Evolutionary conservation across 257 asterid species (phyloP).

Genomic region (Capsicum pubescens): DNA sequence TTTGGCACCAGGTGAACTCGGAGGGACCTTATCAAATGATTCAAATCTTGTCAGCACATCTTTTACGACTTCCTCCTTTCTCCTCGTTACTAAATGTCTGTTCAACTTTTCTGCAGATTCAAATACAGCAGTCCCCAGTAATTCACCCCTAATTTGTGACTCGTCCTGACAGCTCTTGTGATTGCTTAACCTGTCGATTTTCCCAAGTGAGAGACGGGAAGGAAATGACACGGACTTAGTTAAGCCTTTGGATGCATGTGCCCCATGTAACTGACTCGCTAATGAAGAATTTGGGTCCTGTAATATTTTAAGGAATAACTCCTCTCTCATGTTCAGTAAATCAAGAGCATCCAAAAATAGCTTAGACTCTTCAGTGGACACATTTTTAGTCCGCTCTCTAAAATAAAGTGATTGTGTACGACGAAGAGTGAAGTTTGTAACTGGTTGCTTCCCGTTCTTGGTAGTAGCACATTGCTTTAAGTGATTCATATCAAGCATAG

Average conservation of each 20-base stretch:
- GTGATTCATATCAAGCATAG: conserved; percentile 43
- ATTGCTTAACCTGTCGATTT: not conserved
- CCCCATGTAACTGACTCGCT: conserved; percentile 52
- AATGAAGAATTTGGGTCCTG: conserved; percentile 65
- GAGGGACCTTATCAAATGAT: conserved; percentile 33
- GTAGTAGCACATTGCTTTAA: conserved; percentile 54
- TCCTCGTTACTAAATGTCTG: conserved; percentile 10
- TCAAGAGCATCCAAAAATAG: conserved; percentile 74
- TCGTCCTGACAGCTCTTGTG: conserved; percentile 7
- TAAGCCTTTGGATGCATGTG: conserved; percentile 49
- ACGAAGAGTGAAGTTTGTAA: conserved; percentile 57
- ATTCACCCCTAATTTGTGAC: not conserved
- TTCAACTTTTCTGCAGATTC: conserved; percentile 28
- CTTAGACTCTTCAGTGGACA: conserved; percentile 69
- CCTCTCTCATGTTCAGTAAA: conserved; percentile 71
- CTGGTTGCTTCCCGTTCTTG: conserved; percentile 38
- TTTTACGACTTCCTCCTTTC: conserved; percentile 27
- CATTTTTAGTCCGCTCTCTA: conserved; percentile 50
- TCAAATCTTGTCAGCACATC: conserved; percentile 26
- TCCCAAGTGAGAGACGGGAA: conserved; percentile 33
- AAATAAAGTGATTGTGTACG: conserved; percentile 53
- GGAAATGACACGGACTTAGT: conserved; percentile 76
- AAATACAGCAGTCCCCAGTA: not conserved
- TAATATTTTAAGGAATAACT: conserved; percentile 70
- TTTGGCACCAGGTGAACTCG: conserved; percentile 28